These are phyloP conservation scores for Cladosporium sp. DNA, from an alignment of 2,329 filamentous ascomycete genomes.

Conservation along the genomic window DNA sequence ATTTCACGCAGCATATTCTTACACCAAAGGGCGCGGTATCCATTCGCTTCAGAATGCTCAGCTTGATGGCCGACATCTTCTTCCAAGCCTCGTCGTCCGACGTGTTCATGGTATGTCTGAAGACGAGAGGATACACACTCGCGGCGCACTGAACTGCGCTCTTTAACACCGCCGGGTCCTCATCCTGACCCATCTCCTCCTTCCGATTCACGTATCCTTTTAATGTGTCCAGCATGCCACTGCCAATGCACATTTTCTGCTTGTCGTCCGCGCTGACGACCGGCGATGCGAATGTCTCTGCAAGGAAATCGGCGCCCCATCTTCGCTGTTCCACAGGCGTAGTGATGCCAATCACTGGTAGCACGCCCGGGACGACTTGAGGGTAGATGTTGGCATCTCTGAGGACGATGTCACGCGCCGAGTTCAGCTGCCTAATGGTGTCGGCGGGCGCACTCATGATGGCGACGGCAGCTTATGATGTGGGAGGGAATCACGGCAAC, in stretches of 20 bases:
- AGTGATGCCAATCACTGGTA: constrained; percentile 79
- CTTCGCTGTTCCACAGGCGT: constrained; percentile 75
- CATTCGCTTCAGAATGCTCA: constrained; percentile 83
- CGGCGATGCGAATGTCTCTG: constrained; percentile 94
- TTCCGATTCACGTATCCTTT: constrained; percentile 41
- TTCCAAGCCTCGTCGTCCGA: constrained; percentile 84
- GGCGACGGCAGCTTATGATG: constrained; percentile 8
- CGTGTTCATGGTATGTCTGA: constrained; percentile 89
- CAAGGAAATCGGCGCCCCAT: constrained; percentile 95
- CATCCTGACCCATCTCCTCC: constrained; percentile 52
- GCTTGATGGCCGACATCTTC: constrained; percentile 81
- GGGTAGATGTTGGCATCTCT: constrained; percentile 83
- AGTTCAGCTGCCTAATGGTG: constrained; percentile 81
- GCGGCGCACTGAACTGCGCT: constrained; percentile 83
- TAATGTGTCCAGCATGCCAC: constrained; percentile 76
- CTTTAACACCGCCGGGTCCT: constrained; percentile 76
- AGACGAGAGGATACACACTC: constrained; percentile 86
- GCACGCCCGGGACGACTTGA: constrained; percentile 83
- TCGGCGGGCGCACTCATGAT: constrained; percentile 45
- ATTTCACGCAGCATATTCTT: constrained; percentile 94
- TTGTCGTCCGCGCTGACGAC: constrained; percentile 72
- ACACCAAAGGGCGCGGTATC: constrained; percentile 71
- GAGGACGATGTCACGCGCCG: constrained; percentile 84
- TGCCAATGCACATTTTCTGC: constrained; percentile 49
- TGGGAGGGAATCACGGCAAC: constrained; percentile 1